Conservation (phyloP, 1,284 basidiomycete genomes). For the Moesziomyces aphidis region DNA sequence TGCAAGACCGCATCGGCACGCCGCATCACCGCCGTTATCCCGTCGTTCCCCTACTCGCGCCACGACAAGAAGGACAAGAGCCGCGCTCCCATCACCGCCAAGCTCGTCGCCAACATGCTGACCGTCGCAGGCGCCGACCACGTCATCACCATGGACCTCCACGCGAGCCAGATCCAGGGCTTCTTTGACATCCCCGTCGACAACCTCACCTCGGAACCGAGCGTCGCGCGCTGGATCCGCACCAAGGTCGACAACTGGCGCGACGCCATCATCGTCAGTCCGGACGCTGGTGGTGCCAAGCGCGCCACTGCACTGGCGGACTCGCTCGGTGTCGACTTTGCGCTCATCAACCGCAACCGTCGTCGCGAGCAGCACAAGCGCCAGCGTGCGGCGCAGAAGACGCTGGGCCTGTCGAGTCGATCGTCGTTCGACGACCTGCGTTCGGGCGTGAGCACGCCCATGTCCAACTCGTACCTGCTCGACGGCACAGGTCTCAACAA, state of each 20-base stretch:
- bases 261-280: conserved; percentile 91
- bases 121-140: conserved; percentile 97
- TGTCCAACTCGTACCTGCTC: conserved; percentile 52
- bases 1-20: conserved; percentile 97
- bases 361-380: conserved; percentile 63
- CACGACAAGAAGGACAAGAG: conserved; percentile 99
- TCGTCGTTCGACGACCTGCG: conserved; percentile 53
- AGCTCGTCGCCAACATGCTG: conserved; percentile 97
- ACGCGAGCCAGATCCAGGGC: conserved; percentile 98
- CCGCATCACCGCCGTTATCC: conserved; percentile 97
- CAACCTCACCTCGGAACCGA: conserved; percentile 72
- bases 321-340: conserved; percentile 94
- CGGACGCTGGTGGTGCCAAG: conserved; percentile 97
- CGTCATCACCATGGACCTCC: conserved; percentile 98
- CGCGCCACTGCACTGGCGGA: conserved; percentile 94
- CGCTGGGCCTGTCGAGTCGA: conserved; percentile 34
- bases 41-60: conserved; percentile 94
- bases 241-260: conserved; percentile 86
- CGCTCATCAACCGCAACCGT: conserved; percentile 90
- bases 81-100: conserved; percentile 96
- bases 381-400: conserved; percentile 47
- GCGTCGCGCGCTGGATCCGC: conserved; percentile 76
- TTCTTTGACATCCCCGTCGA: conserved; percentile 99
- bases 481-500: conserved; percentile 41
- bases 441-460: conserved; percentile 54